Evolutionary conservation across 2,329 filamentous ascomycete genomes (phyloP).

Genomic region (Phialophora tarda): DNA sequence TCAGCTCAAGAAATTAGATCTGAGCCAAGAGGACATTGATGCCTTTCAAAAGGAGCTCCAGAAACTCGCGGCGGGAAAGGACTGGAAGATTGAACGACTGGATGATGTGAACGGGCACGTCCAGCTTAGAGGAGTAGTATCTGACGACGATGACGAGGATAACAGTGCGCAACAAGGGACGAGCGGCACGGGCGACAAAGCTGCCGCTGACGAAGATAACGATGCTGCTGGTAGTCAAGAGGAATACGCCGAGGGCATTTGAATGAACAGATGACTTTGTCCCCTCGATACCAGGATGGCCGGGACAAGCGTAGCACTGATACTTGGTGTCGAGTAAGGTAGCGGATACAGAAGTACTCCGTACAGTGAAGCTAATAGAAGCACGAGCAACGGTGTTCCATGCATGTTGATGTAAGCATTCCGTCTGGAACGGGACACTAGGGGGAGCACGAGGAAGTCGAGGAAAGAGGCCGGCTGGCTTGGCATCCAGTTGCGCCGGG

Average conservation of each 20-base stretch:
- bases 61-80: constrained; percentile 70
- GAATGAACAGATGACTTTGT: neutral
- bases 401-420: constrained; percentile 26
- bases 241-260: constrained; percentile 49
- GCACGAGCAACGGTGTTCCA: constrained; percentile 3
- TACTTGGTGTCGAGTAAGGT: neutral
- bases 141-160: constrained; percentile 61
- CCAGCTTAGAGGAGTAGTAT: constrained; percentile 74
- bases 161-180: constrained; percentile 33
- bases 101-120: constrained; percentile 66
- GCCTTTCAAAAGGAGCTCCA: constrained; percentile 71
- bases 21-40: constrained; percentile 71
- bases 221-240: constrained; percentile 44
- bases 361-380: neutral
- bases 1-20: constrained; percentile 70
- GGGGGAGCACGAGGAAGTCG: neutral
- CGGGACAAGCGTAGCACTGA: neutral
- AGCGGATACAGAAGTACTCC: neutral
- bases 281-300: neutral
- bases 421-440: neutral
- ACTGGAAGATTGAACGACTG: constrained; percentile 81
- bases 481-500: constrained; percentile 19
- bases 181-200: constrained; percentile 31
- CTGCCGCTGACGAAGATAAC: constrained; percentile 35
- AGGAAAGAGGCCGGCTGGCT: constrained; percentile 8